Evolutionary conservation across 169 alveolate species (phyloP), one percentile per base, ranked within the genome.

Genomic region (Cryptosporidium sp.): DNA sequence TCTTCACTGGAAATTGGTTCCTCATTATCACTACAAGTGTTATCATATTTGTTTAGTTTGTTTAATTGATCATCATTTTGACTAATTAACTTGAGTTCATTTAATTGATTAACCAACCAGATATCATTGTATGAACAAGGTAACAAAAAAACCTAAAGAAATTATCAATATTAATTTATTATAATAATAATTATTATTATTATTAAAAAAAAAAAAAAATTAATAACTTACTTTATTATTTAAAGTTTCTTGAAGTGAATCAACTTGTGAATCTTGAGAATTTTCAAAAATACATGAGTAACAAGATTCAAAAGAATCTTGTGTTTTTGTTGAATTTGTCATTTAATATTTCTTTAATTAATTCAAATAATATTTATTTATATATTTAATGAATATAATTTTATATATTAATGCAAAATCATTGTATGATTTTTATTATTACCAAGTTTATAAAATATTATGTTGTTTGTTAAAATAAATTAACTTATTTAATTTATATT

Each of bases 241-340:
- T 12, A 80, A 44, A 18, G 75, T 65, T 31, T 80, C 87, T 18
- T 80, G 87, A n/a, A 80, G 12, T 7, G 75, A 39, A n/a, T 58
- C 75, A 42, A 23, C 69, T 12, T 61, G 42, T 39, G 75, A 62
- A 21, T 80, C 87, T 26, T 80, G 87, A 10, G 87, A 80, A 35
- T 31, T 61, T 8, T 80, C 87, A 80, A 60, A 80, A 56, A 80
- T 12, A 58, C 61, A 37, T 8, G 87, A 80, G 35, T 65, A 42
- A 29, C 75, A 80, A 37, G 87, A 60, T n/a, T 80, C 62, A 29
- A 61, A 80, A 14, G 87, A 80, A 61, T 80, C 87, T 21, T 73
- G 70, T 31, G 71, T 52, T 73, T 51, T 51, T 33, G 70, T 33
- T 10, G 71, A 73, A 51, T 31, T 73, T 73, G 71, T 12, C 70